These are phyloP conservation scores for Wickerhamomyces hampshirensis DNA, from an alignment of 805 yeast species.

Conservation along the genomic window DNA sequence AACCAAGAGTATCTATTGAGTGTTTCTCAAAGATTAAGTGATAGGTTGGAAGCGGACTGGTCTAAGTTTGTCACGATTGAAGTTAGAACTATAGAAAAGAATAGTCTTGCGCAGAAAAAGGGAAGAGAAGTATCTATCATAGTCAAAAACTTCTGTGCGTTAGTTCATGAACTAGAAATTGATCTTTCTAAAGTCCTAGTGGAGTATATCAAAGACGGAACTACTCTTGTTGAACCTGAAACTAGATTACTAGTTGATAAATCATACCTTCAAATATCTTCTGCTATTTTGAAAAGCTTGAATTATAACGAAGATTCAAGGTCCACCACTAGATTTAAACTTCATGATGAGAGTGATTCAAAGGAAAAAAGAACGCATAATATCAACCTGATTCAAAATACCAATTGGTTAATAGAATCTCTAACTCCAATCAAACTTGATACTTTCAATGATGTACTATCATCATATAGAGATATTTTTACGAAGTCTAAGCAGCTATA, in stretches of 20 bases:
- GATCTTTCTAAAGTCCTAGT: conserved; percentile 9
- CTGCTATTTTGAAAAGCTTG: conserved; percentile 27
- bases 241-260: conserved; percentile 24
- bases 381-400: conserved; percentile 48
- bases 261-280: conserved; percentile 27
- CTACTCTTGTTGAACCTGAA: conserved; percentile 8
- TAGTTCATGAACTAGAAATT: conserved; percentile 36
- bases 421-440: conserved; percentile 24
- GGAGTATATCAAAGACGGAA: conserved; percentile 11
- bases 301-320: conserved; percentile 22
- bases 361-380: conserved; percentile 35
- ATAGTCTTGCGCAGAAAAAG: conserved; percentile 29
- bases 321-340: conserved; percentile 5
- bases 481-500: conserved; percentile 35
- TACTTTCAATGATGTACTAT: conserved; percentile 10
- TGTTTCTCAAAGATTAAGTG: conserved; percentile 45
- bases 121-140: conserved; percentile 38
- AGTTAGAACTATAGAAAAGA: conserved; percentile 37
- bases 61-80: conserved; percentile 52
- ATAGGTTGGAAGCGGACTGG: conserved; percentile 54
- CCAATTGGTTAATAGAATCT: conserved; percentile 45
- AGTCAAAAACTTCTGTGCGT: conserved; percentile 43
- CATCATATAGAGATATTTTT: conserved; percentile 24
- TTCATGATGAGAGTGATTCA: conserved; percentile 17
- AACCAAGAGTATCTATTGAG: conserved; percentile 62